Evolutionary conservation across 768 basidiomycete species (phyloP).

Genomic region (Kwoniella dendrophila): DNA sequence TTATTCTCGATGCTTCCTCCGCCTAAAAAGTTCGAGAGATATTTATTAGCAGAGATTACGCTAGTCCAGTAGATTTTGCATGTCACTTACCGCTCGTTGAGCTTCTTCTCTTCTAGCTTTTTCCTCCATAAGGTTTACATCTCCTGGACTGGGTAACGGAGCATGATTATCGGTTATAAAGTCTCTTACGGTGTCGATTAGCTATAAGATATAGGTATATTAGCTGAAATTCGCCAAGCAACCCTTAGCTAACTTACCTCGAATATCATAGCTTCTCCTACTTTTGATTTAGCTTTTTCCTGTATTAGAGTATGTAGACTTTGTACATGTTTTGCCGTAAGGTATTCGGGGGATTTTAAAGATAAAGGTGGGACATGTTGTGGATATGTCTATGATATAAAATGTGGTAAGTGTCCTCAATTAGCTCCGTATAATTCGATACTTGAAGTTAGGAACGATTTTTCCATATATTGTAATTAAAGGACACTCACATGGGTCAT

Average conservation of each 20-base stretch:
- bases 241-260: constrained; percentile 33
- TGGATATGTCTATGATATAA: constrained; percentile 38
- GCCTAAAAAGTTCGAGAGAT: constrained; percentile 23
- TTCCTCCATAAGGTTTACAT: constrained; percentile 52
- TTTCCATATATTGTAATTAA: not conserved
- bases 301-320: constrained; percentile 34
- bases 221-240: not conserved
- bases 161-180: constrained; percentile 50
- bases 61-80: not conserved
- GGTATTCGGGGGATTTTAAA: constrained; percentile 32
- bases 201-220: constrained; percentile 13
- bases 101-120: constrained; percentile 49
- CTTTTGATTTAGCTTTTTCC: constrained; percentile 35
- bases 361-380: constrained; percentile 34
- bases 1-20: constrained; percentile 30
- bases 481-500: constrained; percentile 42
- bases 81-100: constrained; percentile 40
- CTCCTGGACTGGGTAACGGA: constrained; percentile 38
- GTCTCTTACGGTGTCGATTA: constrained; percentile 37
- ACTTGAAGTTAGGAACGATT: no score
- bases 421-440: no score
- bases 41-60: not conserved
- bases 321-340: constrained; percentile 43
- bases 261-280: constrained; percentile 48
- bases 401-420: no score